Evolutionary conservation across 225 moss, liverwort and hornwort species (phyloP), one percentile per base, ranked within the genome.

Genomic region (Climacium dendroides): DNA sequence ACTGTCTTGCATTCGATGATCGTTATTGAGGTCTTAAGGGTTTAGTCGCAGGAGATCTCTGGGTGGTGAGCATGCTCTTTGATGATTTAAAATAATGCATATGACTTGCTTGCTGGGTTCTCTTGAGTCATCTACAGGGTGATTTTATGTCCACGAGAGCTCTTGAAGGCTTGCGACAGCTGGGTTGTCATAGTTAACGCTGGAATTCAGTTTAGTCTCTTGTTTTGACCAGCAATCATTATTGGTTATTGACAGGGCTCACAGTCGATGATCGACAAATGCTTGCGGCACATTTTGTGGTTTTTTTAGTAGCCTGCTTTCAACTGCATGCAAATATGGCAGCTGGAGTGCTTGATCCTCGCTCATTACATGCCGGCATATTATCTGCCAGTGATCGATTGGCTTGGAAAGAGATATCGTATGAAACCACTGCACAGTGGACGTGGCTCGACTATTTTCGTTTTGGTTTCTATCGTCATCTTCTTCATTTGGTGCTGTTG

Each of bases 331-430:
- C 94, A 64, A 97, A 95, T 54, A 94, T 98, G 94, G 92, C 94
- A 85, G 89, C 95, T 58, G 95, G 96, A 84, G 82, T 87, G 82
- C 86, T 92, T 81, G 92, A 90, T 85, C 86, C 91, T 74, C 91
- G 92, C 85, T 97, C 95, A 57, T 87, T 95, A 75, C 90, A 94
- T 83, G 90, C 93, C 66, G 87, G 91, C 72, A 87, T 90, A 78
- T 93, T 97, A 87, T 89, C 95, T 92, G 90, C 94, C 54, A 90
- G 89, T 90, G 97, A 98, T 72, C 95, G 95, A 86, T 86, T 97
- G 90, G 97, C 95, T 75, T 98, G 98, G 98, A 97, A 97, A 86
- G 98, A 97, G 85, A 95, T 97, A 75, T 95, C 96, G 17, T 98
- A 96, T 82, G 95, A 97, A 89, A 95, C 95, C 63, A 92, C 87